Evolutionary conservation across 768 basidiomycete genomes (phyloP).

Genomic region (Sistotremastrum suecicum): DNA sequence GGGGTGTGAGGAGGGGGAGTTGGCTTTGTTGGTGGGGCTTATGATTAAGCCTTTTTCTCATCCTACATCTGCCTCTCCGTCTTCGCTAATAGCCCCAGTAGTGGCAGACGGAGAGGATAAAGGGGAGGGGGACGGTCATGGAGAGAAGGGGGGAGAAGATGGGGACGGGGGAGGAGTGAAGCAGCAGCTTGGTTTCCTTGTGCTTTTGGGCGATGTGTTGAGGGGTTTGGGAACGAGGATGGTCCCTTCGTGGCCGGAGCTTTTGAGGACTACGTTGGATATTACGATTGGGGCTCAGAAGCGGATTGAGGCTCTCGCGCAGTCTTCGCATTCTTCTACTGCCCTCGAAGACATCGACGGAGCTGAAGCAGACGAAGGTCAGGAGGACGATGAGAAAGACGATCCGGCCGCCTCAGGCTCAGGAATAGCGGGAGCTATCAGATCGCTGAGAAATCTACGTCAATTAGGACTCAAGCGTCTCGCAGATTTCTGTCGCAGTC

Average conservation of each 20-base stretch:
- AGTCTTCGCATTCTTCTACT: too few relatives aligned
- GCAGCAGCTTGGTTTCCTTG: constrained; percentile 77
- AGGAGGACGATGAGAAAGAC: constrained; percentile 22
- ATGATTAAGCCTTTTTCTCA: constrained; percentile 63
- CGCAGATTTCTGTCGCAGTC: constrained; percentile 73
- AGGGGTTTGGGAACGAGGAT: constrained; percentile 69
- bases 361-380: constrained; percentile 21
- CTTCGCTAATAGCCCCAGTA: constrained; percentile 15
- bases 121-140: too few relatives aligned
- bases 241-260: constrained; percentile 52
- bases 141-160: too few relatives aligned
- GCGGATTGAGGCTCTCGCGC: constrained; percentile 24
- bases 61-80: too few relatives aligned
- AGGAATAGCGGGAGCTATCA: constrained; percentile 16
- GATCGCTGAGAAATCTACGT: constrained; percentile 46
- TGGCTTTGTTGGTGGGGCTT: constrained; percentile 65
- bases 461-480: constrained; percentile 78
- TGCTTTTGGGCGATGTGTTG: constrained; percentile 71
- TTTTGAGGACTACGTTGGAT: constrained; percentile 57
- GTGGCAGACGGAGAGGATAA: constrained; percentile 24
- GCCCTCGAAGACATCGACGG: constrained; percentile 4
- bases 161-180: constrained; percentile 15
- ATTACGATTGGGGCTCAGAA: constrained; percentile 53
- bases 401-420: constrained; percentile 12
- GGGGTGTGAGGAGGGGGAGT: constrained; percentile 58